These are phyloP conservation scores for Escallonia rubra DNA, from an alignment of 129 eudicot species.

Conservation along the genomic window DNA sequence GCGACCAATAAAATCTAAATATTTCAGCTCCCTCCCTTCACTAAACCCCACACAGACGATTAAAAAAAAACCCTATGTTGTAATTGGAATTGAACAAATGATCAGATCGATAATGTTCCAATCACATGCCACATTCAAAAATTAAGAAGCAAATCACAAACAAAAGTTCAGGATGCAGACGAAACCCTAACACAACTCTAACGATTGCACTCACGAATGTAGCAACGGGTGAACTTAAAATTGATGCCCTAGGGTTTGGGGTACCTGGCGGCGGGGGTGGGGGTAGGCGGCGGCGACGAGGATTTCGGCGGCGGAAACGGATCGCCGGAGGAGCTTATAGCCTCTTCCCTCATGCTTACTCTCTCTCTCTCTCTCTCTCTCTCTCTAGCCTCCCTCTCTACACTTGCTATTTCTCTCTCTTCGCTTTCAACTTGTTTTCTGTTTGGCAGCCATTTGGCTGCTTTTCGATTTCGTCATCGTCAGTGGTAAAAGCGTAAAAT, in stretches of 20 bases:
- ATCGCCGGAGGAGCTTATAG: constrained; percentile 78
- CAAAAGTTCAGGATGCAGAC: not conserved
- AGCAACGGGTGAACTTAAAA: not conserved
- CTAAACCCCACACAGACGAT: not conserved
- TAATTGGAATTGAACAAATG: not conserved
- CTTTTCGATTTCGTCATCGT: not conserved
- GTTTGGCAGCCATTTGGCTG: constrained; percentile 4
- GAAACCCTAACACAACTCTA: not conserved
- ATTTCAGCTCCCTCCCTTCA: not conserved
- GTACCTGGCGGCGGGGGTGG: constrained; percentile 91
- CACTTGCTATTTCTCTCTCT: no score
- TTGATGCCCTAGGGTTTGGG: constrained; percentile 30
- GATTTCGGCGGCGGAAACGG: constrained; percentile 57
- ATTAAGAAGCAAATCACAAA: not conserved
- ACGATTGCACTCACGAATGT: no score
- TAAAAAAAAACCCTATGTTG: not conserved
- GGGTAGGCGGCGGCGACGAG: constrained; percentile 44
- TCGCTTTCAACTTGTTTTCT: constrained; percentile 2
- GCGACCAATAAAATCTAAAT: no score
- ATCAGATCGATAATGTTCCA: no score
- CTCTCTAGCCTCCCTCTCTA: constrained; percentile 16
- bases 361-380: constrained; percentile 10
- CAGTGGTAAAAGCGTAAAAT: no score
- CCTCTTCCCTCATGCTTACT: constrained; percentile 75
- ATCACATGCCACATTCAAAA: not conserved